phyloP scores from a whole-genome alignment of 352 stramenopile species.

The Pythium brachiatum region DNA sequence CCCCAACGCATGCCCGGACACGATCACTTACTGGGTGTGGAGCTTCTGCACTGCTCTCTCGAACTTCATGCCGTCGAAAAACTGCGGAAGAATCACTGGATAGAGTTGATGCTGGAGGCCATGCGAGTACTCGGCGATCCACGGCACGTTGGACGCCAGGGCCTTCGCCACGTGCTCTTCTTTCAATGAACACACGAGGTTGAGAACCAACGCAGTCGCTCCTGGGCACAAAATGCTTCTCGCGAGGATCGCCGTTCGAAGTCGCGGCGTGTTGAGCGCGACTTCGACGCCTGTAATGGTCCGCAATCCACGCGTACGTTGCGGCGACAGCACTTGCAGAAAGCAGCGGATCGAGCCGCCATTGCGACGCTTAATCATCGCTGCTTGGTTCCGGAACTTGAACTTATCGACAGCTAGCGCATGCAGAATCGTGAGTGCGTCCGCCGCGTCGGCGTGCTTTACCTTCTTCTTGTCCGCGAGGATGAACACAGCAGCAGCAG shows the following conservation, averaged over 20 bases:
- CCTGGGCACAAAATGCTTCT: constrained; percentile 53
- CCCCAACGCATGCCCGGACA: background rate
- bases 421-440: constrained; percentile 55
- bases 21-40: constrained; percentile 37
- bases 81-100: constrained; percentile 38
- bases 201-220: constrained; percentile 49
- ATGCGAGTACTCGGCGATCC: constrained; percentile 52
- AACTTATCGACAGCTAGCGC: constrained; percentile 53
- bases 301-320: constrained; percentile 37
- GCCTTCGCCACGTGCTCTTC: constrained; percentile 35
- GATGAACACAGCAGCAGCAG: constrained; percentile 54
- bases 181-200: constrained; percentile 51
- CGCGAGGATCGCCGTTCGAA: constrained; percentile 47
- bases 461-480: constrained; percentile 46
- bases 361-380: constrained; percentile 19
- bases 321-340: constrained; percentile 47
- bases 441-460: constrained; percentile 36
- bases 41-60: constrained; percentile 34
- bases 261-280: constrained; percentile 41
- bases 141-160: constrained; percentile 39
- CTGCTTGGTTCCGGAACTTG: constrained; percentile 32
- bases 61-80: constrained; percentile 44
- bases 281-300: constrained; percentile 58
- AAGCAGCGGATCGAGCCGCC: constrained; percentile 39
- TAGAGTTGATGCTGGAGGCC: constrained; percentile 58